A percentile compares a stretch with the other conserved stretches of the same genome.
Evolutionary conservation across 1,139 yeast species (phyloP).

Genomic region (Hansenula sp.): DNA sequence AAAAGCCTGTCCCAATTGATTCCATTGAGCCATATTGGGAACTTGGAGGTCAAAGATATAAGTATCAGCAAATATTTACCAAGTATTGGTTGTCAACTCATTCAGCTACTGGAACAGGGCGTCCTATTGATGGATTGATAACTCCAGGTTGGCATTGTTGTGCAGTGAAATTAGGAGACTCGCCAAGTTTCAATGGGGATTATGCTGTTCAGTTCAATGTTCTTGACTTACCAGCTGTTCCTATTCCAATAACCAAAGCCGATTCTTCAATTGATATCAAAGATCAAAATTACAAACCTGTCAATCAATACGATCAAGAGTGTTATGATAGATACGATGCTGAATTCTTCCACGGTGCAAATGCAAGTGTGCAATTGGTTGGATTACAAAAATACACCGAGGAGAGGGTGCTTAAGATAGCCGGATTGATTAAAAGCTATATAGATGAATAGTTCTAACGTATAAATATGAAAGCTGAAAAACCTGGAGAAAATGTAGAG

Average conservation of each 20-base stretch:
- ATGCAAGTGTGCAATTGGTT: not conserved
- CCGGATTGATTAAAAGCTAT: not conserved
- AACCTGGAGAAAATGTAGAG: not conserved
- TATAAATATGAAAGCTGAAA: too few species aligned
- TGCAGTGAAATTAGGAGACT: not conserved
- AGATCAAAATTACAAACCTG: not conserved
- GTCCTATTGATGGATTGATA: constrained; percentile 1
- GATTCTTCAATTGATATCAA: not conserved
- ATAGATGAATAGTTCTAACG: too few species aligned
- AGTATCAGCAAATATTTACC: not conserved
- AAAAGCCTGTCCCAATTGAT: not conserved
- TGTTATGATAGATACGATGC: constrained; percentile 1
- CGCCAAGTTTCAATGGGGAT: constrained; percentile 1
- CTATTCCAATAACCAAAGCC: not conserved
- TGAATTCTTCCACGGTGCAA: constrained; percentile 2
- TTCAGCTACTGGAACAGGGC: not conserved
- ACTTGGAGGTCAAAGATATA: not conserved
- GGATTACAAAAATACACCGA: not conserved
- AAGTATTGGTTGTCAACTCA: constrained; percentile 1
- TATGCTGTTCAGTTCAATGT: not conserved
- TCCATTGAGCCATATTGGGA: not conserved
- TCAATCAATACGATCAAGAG: constrained; percentile 1
- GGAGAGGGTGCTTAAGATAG: not conserved
- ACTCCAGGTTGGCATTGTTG: constrained; percentile 4
- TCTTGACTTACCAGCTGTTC: constrained; percentile 1